Evolutionary conservation across 352 stramenopile species (phyloP), one percentile per base, ranked within the genome.

Genomic region (Phytophthora pluvialis): DNA sequence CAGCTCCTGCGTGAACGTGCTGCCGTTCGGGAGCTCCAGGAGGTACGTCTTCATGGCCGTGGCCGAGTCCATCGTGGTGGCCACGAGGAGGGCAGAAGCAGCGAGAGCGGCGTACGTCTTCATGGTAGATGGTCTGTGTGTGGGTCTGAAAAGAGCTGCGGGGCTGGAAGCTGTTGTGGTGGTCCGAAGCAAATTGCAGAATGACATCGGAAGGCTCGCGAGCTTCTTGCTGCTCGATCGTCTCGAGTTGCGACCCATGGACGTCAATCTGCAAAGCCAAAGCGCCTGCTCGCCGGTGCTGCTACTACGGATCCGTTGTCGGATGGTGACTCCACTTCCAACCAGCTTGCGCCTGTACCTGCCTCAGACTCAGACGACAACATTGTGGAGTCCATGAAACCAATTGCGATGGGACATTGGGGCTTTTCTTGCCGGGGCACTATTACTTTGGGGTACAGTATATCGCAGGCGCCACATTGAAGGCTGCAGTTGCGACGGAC

Each of bases 1-100:
- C 18, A 86, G 62, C 3, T 60, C 60, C 66, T 81, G 73, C n/a
- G 49, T 16, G 60, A 86, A 78, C 32, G 25, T 42, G 13, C 50
- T 62, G 43, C 77, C 77, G 68, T 86, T 86, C 28, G 77, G 77
- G 45, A 86, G 62, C 18, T 78, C 59, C 21, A 63, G 15, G 6
- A 78, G 71, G 59, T 73, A 75, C 16, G 65, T 46, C 46, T 66
- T 46, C 54, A 69, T 68, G 49, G 51, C 64, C 18, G 46, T 25
- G 32, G 51, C 32, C 26, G 60, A 62, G 50, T 72, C 45, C 31
- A 62, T 56, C 18, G 60, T 67, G 46, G 56, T 31, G 15, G 64
- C 58, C 31, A 68, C 21, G 33, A 72, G 61, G 4, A 77, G 43
- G 29, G 65, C 56, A 9, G 64, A 60, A 44, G 55, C 70, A 35